phyloP scores from a whole-genome alignment of 2,329 filamentous ascomycete genomes.

The Cladosporium cucumerinum region DNA sequence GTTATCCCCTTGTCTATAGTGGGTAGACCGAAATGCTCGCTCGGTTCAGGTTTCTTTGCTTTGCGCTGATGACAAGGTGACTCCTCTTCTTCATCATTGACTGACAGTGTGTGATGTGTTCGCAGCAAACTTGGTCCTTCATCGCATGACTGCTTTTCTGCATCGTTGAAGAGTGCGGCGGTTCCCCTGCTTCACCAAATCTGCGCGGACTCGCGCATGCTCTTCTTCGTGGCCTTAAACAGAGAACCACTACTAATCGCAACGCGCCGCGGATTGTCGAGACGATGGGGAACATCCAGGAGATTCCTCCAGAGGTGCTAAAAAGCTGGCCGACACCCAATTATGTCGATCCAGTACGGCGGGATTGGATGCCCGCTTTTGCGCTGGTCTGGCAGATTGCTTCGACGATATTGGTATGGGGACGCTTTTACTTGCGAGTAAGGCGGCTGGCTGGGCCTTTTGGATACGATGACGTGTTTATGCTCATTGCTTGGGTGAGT shows the following conservation, averaged over 20 bases:
- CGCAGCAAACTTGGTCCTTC: background rate
- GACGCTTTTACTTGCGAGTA: constrained; percentile 23
- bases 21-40: background rate
- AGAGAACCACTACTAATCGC: background rate
- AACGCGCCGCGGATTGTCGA: background rate
- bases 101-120: background rate
- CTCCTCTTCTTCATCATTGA: background rate
- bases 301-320: constrained; percentile 15
- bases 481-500: constrained; percentile 24
- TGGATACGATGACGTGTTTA: constrained; percentile 25
- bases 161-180: background rate
- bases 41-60: background rate
- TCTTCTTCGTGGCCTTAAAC: background rate
- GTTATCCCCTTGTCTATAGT: background rate
- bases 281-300: constrained; percentile 18
- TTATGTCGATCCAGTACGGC: constrained; percentile 19
- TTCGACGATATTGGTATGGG: constrained; percentile 22
- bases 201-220: background rate
- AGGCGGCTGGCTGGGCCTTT: constrained; percentile 24
- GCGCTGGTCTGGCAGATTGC: constrained; percentile 22
- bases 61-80: background rate
- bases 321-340: constrained; percentile 17
- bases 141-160: background rate
- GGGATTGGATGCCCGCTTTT: constrained; percentile 27
- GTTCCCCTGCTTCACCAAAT: background rate